Percentiles rank a stretch among this genome's conserved stretches.
phyloP scores from a whole-genome alignment of 2,329 filamentous ascomycete species.

The Trichoderma endophyticum region DNA sequence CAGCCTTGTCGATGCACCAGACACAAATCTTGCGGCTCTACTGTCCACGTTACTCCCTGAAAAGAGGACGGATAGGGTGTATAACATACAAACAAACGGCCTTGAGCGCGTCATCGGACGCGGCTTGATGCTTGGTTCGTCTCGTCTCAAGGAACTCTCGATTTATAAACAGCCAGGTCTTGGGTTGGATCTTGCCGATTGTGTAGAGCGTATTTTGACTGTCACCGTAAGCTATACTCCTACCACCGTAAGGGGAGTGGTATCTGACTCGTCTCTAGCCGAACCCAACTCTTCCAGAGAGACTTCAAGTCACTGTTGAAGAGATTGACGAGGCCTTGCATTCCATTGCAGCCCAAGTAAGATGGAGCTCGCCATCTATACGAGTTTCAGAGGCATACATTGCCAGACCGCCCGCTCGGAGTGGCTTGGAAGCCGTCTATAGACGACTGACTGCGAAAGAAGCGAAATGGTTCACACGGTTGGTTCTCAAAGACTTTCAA shows the following conservation, averaged over 20 bases:
- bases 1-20: constrained; percentile 51
- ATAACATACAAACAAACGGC: constrained; percentile 59
- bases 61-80: constrained; percentile 73
- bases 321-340: constrained; percentile 67
- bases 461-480: constrained; percentile 81
- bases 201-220: constrained; percentile 62
- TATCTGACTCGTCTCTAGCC: constrained; percentile 37
- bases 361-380: constrained; percentile 67
- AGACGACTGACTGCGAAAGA: constrained; percentile 61
- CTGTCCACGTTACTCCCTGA: constrained; percentile 76
- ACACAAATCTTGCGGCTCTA: constrained; percentile 60
- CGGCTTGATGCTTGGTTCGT: constrained; percentile 61
- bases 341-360: constrained; percentile 63
- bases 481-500: constrained; percentile 74
- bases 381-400: constrained; percentile 35
- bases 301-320: constrained; percentile 58
- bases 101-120: constrained; percentile 67
- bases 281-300: constrained; percentile 34
- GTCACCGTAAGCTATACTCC: constrained; percentile 48
- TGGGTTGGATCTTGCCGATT: constrained; percentile 67
- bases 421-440: constrained; percentile 55
- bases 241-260: neutral
- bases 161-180: constrained; percentile 57
- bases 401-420: constrained; percentile 33
- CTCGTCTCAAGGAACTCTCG: constrained; percentile 59